Evolutionary conservation across 352 stramenopile genomes (phyloP), one percentile per base, ranked within the genome.

Genomic region (Peronospora belbahrii): DNA sequence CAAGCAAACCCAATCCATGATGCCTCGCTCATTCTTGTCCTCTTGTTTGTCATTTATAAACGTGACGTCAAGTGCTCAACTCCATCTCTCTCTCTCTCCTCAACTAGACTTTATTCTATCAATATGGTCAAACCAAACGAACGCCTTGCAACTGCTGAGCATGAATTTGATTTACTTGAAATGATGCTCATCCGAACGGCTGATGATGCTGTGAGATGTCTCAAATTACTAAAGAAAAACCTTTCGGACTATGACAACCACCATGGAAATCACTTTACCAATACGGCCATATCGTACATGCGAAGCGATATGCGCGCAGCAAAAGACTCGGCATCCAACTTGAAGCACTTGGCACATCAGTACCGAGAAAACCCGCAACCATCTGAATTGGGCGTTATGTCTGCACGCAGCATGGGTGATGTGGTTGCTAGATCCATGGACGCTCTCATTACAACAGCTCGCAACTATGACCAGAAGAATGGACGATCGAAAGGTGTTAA

Each of bases 251-350:
- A 40, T 18, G 56, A 65, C 17, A 49, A 7, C 19, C 43, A 31
- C 18, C 44, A 65, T 23, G 50, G 50, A 13, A 19, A 56, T 11
- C 44, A 52, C 25, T 56, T 56, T 36, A 19, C 20, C 35, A 52
- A 60, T 35, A 65, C 56, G 0, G 59, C 56, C 33, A 56, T 43
- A 14, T 55, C 42, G 10, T 65, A 56, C 35, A 47, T 65, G 49
- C 37, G 36, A 30, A 45, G 25, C 14, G 30, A 48, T 27, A 44
- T 65, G n/a, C 56, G 56, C 15, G 14, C 42, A 2, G 50, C 44
- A 7, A 63, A 63, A 28, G 55, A 63, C 34, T 17, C 55, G 17
- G 54, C 54, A 13, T 40, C 30, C 0, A 31, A 53, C 9, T 45
- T 63, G 8, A 22, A 40, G 17, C 37, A 42, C 13, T 42, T 40